phyloP scores from a whole-genome alignment of 345 rosid species.

The Barbarea vulgaris region DNA sequence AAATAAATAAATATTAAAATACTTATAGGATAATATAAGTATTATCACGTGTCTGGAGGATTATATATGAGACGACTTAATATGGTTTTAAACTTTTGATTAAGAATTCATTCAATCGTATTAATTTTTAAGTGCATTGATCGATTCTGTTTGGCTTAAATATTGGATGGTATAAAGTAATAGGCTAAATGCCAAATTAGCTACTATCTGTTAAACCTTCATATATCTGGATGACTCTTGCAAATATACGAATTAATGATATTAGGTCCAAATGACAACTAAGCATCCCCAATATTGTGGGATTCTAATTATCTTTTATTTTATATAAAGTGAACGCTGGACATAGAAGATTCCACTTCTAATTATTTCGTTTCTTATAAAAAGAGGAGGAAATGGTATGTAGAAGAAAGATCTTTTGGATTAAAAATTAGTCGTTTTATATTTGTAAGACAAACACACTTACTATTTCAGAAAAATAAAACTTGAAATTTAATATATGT shows the following conservation, averaged over 20 bases:
- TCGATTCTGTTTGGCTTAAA: not conserved
- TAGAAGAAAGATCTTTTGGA: not conserved
- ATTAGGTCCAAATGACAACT: conserved; percentile 24
- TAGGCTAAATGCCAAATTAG: not conserved
- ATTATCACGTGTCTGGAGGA: conserved; percentile 22
- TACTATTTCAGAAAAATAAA: not conserved
- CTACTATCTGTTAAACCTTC: conserved; percentile 8
- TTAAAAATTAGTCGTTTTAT: not conserved
- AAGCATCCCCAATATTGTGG: conserved; percentile 26
- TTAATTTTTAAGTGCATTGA: not conserved
- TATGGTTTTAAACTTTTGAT: conserved; percentile 10
- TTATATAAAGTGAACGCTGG: not conserved
- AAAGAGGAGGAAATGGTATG: not conserved
- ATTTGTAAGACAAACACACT: not conserved
- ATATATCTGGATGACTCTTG: conserved; percentile 17
- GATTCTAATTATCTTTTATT: not conserved
- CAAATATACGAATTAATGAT: not conserved
- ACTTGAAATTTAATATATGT: not conserved
- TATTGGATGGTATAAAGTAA: conserved; percentile 15
- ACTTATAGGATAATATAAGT: not conserved
- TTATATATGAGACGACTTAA: not conserved
- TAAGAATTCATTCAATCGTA: not conserved
- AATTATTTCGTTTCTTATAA: not conserved
- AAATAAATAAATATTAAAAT: not conserved
- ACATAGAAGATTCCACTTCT: not conserved